A percentile compares a stretch with the other conserved stretches of the same genome.
phyloP scores from a whole-genome alignment of 495 filamentous ascomycete genomes.

The Friedmanniomyces endolithicus region DNA sequence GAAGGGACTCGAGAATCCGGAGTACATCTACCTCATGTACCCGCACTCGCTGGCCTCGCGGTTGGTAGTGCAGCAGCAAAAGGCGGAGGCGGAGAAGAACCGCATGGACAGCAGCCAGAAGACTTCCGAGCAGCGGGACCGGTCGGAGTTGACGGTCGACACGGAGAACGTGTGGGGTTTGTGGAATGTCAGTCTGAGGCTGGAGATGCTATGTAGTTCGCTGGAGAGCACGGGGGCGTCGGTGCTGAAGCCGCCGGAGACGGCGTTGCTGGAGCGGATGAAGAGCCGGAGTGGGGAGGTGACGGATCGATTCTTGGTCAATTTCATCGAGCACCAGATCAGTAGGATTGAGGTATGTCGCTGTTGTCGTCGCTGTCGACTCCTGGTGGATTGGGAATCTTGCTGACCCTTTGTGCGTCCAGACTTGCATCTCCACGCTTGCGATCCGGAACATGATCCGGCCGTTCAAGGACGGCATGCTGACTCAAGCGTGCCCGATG shows the following conservation, averaged over 20 bases:
- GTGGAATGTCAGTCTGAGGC: slow-evolving; percentile 75
- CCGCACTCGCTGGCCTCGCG: slow-evolving; percentile 78
- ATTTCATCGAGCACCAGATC: slow-evolving; percentile 87
- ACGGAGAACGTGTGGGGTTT: slow-evolving; percentile 75
- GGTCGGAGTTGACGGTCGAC: slow-evolving; percentile 43
- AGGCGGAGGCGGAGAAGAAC: slow-evolving; percentile 33
- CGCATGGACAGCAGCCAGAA: slow-evolving; percentile 35
- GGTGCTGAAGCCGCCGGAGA: slow-evolving; percentile 58
- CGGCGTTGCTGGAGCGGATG: slow-evolving; percentile 69
- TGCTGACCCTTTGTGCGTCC: background rate
- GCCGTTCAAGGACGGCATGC: slow-evolving; percentile 28
- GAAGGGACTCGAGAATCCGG: slow-evolving; percentile 95
- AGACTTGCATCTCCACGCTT: slow-evolving; percentile 33
- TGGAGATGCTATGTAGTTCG: slow-evolving; percentile 84
- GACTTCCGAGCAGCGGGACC: slow-evolving; percentile 24
- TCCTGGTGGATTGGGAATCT: no score
- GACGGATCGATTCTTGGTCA: slow-evolving; percentile 70
- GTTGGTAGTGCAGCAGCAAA: slow-evolving; percentile 49
- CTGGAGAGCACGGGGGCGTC: slow-evolving; percentile 52
- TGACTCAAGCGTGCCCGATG: slow-evolving; percentile 32
- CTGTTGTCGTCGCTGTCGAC: background rate
- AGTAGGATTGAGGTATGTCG: slow-evolving; percentile 79
- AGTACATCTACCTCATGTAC: slow-evolving; percentile 87
- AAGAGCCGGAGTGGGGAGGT: slow-evolving; percentile 73
- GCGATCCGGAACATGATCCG: slow-evolving; percentile 32